phyloP scores from a whole-genome alignment of 805 yeast species.

The Pichia exigua region DNA sequence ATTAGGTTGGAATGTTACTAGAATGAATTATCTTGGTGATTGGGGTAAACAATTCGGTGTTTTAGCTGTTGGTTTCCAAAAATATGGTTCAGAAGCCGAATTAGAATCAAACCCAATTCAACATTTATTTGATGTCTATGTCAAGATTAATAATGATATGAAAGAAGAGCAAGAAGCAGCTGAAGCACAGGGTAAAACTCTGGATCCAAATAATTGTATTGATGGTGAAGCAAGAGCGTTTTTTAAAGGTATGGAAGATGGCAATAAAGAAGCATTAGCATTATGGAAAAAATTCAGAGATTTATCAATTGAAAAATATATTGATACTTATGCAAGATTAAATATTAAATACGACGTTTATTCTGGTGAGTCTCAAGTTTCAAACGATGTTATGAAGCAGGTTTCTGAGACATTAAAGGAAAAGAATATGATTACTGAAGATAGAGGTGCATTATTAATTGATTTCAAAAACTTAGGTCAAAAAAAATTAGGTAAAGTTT shows the following conservation, averaged over 20 bases:
- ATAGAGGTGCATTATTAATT: constrained; percentile 83
- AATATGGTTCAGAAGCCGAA: constrained; percentile 73
- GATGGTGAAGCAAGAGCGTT: constrained; percentile 81
- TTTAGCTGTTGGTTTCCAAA: constrained; percentile 84
- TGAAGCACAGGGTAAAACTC: constrained; percentile 41
- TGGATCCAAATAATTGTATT: constrained; percentile 42
- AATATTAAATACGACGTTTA: constrained; percentile 83
- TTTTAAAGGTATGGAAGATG: constrained; percentile 89
- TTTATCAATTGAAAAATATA: constrained; percentile 79
- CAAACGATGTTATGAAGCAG: constrained; percentile 58
- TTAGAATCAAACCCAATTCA: constrained; percentile 77
- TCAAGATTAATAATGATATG: constrained; percentile 73
- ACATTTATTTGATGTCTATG: constrained; percentile 93
- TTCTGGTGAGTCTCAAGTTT: constrained; percentile 94
- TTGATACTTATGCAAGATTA: constrained; percentile 82
- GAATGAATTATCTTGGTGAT: constrained; percentile 95
- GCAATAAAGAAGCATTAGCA: constrained; percentile 69
- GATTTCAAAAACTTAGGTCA: constrained; percentile 71
- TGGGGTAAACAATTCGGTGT: constrained; percentile 99
- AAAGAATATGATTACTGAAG: constrained; percentile 69
- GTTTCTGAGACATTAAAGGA: constrained; percentile 58
- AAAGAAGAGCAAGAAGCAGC: constrained; percentile 50
- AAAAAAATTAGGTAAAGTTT: constrained; percentile 88
- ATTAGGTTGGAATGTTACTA: constrained; percentile 84
- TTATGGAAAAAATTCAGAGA: constrained; percentile 87